Evolutionary conservation across 176 grass and related monocot species (phyloP), one percentile per base, ranked within the genome.

Genomic region (Aegilops tauschii): DNA sequence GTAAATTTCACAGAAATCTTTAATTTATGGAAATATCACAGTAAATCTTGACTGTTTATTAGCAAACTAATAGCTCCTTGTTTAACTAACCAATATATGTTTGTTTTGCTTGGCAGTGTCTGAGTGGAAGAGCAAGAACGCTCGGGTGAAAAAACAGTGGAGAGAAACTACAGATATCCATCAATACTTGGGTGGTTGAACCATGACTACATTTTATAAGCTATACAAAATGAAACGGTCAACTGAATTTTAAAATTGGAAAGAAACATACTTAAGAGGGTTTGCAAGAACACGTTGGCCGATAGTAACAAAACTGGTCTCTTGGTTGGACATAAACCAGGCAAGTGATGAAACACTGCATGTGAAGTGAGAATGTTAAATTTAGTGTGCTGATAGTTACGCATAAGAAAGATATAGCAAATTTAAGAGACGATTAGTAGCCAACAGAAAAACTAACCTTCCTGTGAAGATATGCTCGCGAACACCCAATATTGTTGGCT

Each of bases 401-500:
- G 12, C 11, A 75, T 66, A 68, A 61, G 9, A 75, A 7, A 17
- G 28, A 50, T 36, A 23, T 56, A 18, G 52, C 14, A 88, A 84
- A 12, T 47, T 86, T 79, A 90, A 61, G 23, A 80, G 61, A 25
- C 59, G 30, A 65, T 76, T 37, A 58, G 73, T 61, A 61, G 37
- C 11, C 73, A 47, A 78, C 9, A 76, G 62, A 82, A 89, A 83
- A 64, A 47, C 28, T 30, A 84, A 95, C 93, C 93, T 95, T 88
- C 93, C 90, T 5, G 93, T 95, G 86, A 95, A 95, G 37, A 95
- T 92, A 87, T 95, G 93, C 76, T 95, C 93, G 1, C 93, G 90
- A 35, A 90, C 90, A 87, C 93, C 93, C 93, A 95, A 89, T 90
- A 95, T 95, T 73, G 88, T 90, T 25, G 90, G 93, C 32, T 58